Conservation (phyloP, 257 asterid genomes). For the Przewalskia tangutica region DNA sequence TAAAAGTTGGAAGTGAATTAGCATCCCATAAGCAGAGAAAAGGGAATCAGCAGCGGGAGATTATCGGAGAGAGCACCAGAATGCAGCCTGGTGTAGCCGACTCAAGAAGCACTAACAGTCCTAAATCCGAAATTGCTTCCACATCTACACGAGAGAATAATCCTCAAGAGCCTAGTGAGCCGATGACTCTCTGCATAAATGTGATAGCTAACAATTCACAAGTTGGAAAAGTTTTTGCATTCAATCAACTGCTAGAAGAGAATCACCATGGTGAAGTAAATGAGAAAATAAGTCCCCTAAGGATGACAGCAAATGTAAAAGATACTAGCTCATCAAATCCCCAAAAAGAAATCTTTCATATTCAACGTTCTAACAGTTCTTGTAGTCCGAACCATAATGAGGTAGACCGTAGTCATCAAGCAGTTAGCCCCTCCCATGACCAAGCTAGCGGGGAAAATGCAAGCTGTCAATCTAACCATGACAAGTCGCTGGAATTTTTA, state of each 20-base stretch:
- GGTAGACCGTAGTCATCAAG: slow-evolving; percentile 4
- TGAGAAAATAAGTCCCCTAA: background rate
- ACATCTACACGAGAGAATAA: background rate
- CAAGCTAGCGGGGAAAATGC: slow-evolving; percentile 18
- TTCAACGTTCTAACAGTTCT: slow-evolving; percentile 12
- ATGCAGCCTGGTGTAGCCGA: slow-evolving; percentile 13
- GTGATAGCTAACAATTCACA: background rate
- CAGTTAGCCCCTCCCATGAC: slow-evolving; percentile 5
- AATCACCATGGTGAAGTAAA: slow-evolving; percentile 9
- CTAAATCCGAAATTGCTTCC: background rate
- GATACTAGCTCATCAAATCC: slow-evolving; percentile 6
- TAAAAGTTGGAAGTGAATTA: background rate
- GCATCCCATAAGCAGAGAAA: background rate
- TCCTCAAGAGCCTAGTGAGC: background rate
- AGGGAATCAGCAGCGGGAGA: background rate
- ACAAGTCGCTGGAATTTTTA: slow-evolving; percentile 1
- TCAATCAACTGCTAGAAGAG: slow-evolving; percentile 14
- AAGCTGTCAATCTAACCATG: slow-evolving; percentile 12
- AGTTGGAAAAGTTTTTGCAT: slow-evolving; percentile 3
- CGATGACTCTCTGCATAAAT: background rate
- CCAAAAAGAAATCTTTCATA: slow-evolving; percentile 5
- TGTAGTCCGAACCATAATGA: slow-evolving; percentile 7
- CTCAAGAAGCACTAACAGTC: slow-evolving; percentile 7
- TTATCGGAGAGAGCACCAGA: background rate
- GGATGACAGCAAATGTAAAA: background rate